phyloP scores from a whole-genome alignment of 108 stramenopile species.

The Cylindrotheca fusiformis region DNA sequence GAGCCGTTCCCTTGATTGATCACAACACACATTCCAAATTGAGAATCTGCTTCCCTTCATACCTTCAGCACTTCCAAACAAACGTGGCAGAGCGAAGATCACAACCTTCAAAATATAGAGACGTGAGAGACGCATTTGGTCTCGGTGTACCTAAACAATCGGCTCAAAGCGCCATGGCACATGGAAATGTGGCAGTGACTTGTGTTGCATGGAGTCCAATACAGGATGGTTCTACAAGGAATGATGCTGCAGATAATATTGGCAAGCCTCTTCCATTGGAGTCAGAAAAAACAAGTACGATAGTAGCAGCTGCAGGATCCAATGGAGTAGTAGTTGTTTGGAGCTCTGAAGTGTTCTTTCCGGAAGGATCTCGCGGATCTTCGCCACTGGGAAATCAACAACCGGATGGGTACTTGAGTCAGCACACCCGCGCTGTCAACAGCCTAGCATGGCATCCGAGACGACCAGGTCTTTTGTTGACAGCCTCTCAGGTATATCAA shows the following conservation, averaged over 20 bases:
- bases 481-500: slow-evolving; percentile 72
- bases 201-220: slow-evolving; percentile 82
- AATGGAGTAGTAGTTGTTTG: slow-evolving; percentile 82
- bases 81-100: slow-evolving; percentile 1
- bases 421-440: slow-evolving; percentile 80
- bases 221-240: slow-evolving; percentile 12
- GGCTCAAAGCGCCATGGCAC: slow-evolving; percentile 27
- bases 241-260: slow-evolving; percentile 1
- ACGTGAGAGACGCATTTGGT: slow-evolving; percentile 44
- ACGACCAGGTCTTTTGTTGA: slow-evolving; percentile 57
- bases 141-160: slow-evolving; percentile 22
- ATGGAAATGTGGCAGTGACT: slow-evolving; percentile 56
- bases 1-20: neutral
- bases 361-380: slow-evolving; percentile 32
- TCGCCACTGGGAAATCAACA: slow-evolving; percentile 47
- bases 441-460: slow-evolving; percentile 77
- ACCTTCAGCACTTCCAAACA: neutral
- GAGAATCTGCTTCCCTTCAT: neutral
- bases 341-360: slow-evolving; percentile 43
- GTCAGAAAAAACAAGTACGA: slow-evolving; percentile 23
- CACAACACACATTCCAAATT: slow-evolving; percentile 7
- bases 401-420: slow-evolving; percentile 71
- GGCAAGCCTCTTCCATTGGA: neutral
- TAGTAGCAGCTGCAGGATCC: slow-evolving; percentile 79
- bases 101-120: slow-evolving; percentile 18